Percentiles rank a stretch among this genome's conserved stretches.
Evolutionary conservation across 2,329 filamentous ascomycete genomes (phyloP).

Genomic region (Fusarium siculi): DNA sequence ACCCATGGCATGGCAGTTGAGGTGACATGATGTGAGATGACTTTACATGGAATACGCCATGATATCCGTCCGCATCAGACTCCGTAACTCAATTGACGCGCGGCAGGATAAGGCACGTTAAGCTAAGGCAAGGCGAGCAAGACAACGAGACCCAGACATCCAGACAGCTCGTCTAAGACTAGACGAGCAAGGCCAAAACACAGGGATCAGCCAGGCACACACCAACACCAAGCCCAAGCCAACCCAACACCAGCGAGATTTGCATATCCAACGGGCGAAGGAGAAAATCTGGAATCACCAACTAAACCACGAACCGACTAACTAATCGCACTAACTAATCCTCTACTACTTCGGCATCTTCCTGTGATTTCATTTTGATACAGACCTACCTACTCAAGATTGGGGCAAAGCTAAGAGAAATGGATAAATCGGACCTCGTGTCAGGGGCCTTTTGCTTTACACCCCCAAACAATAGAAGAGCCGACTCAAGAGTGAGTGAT

Average conservation of each 20-base stretch:
- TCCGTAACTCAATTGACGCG: constrained; percentile 30
- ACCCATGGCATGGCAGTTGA: not conserved
- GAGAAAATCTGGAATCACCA: constrained; percentile 15
- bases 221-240: not conserved
- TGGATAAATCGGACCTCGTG: not conserved
- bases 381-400: not conserved
- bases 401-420: constrained; percentile 7
- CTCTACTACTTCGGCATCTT: constrained; percentile 13
- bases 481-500: not conserved
- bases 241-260: constrained; percentile 8
- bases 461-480: constrained; percentile 19
- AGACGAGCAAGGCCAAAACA: constrained; percentile 1
- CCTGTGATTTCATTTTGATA: constrained; percentile 20
- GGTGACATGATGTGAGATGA: not conserved
- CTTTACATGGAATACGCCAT: constrained; percentile 10
- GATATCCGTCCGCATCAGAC: constrained; percentile 6
- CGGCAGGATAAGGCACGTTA: constrained; percentile 26
- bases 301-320: not conserved
- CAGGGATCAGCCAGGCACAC: constrained; percentile 28
- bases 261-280: constrained; percentile 2
- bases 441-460: constrained; percentile 2
- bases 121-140: constrained; percentile 26
- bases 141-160: constrained; percentile 10
- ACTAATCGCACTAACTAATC: not conserved
- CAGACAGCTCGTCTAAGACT: constrained; percentile 7